Base-by-base conservation (phyloP, 257 asterid species). In the Verbascum thapsus region DNA sequence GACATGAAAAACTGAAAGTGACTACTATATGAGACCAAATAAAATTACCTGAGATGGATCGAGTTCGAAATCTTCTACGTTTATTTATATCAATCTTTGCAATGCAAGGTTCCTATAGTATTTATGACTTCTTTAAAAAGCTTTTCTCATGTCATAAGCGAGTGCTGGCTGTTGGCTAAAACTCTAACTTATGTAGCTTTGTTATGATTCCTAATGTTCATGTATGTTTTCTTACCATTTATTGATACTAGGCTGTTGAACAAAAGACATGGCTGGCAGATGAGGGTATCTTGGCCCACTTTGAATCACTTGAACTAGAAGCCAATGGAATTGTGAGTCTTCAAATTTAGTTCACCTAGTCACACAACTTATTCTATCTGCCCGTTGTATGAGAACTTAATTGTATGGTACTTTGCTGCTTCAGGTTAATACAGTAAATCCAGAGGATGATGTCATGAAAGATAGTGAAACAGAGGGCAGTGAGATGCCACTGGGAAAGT, bases 401-500 rank as follows among this genome's bases (percentile, higher is more conserved):
- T 58, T 57, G 20, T 72, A 35, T 63, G 52, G 34, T 64, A 37
- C 51, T 67, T 63, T 37, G 61, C 34, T 67, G 55, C 70, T 72
- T 67, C 84, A 90, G 99, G 87, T 81, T 67, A 71, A 73, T 69
- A 67, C 79, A 11, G 89, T 69, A 71, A 75, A 50, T 66, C 78
- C 68, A 23, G 99, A 84, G 62, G 94, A 85, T 56, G 96, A 87
- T 54, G 64, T 70, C 72, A 67, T 90, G 88, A 87, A 92, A 80
- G 96, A 86, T 64, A 88, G 95, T 77, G 99, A 88, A 76, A 81
- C 85, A 30, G 99, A 90, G 76, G 95, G 88, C 55, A 90, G 81
- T 76, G 99, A 94, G 80, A 80, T 94, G 86, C 96, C 99, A 38
- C 73, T 94, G 69, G 95, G 83, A 19, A 94, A 90, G 85, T 80